Base-by-base conservation (phyloP, 805 yeast genomes). In the Scheffersomyces coipomensis region DNA sequence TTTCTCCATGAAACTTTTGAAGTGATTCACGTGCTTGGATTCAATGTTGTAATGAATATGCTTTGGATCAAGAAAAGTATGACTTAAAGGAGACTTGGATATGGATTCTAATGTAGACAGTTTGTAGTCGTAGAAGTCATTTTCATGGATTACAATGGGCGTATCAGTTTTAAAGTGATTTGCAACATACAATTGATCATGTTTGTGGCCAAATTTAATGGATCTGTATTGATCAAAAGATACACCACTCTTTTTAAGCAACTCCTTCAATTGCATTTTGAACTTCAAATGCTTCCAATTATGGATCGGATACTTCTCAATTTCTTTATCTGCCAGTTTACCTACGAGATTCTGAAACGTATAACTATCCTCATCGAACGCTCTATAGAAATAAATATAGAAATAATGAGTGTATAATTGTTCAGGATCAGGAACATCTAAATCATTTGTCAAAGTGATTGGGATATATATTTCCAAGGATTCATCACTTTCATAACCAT, bases 71-170 rank as follows among this genome's bases (percentile, higher is more conserved):
- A n/a, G n/a, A n/a, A n/a, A n/a, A n/a, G n/a, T n/a, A n/a, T n/a
- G n/a, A n/a, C n/a, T n/a, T n/a, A n/a, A n/a, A n/a, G n/a, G n/a
- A n/a, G n/a, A n/a, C n/a, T n/a, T n/a, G n/a, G n/a, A n/a, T n/a
- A n/a, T n/a, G n/a, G n/a, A n/a, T n/a, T n/a, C n/a, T n/a, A n/a
- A n/a, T n/a, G n/a, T n/a, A n/a, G n/a, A n/a, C 53, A 49, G 53
- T 32, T 27, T 19, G 30, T 33, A 49, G 34, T 47, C 48, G 12
- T 23, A 12, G 33, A 43, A 49, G 33, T 49, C 53, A 13, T 38
- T 27, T 26, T 47, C 48, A 32, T 47, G 44, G 26, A 48, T 46
- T 5, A 24, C 18, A 33, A 43, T 34, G 5, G 13, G 5, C 18
- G 37, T 33, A 19, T 24, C 26, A 11, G 17, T 12, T 22, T 27